Evolutionary conservation across 495 filamentous ascomycete species (phyloP).

Genomic region (Apiosordaria backusii): DNA sequence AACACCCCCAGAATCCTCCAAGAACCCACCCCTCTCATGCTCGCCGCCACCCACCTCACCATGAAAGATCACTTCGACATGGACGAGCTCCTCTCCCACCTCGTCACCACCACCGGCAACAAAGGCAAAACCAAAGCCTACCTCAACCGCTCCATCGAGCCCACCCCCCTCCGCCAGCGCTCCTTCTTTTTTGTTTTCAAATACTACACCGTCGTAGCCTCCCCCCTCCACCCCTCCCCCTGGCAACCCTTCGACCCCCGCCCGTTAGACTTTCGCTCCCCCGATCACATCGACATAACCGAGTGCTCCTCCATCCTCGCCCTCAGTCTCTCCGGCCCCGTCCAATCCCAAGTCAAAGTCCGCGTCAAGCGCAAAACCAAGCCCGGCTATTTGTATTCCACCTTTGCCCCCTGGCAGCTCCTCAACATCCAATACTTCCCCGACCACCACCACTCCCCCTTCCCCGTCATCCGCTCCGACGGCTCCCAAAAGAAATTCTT

Average conservation of each 20-base stretch:
- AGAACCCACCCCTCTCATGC: conserved; percentile 50
- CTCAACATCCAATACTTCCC: conserved; percentile 51
- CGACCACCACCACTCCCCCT: conserved; percentile 43
- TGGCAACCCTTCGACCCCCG: conserved; percentile 45
- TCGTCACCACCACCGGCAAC: conserved; percentile 37
- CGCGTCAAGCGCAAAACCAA: conserved; percentile 29
- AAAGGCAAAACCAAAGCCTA: conserved; percentile 34
- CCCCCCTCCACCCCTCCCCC: conserved; percentile 41
- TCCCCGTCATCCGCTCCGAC: conserved; percentile 36
- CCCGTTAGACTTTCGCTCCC: conserved; percentile 36
- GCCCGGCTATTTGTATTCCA: conserved; percentile 44
- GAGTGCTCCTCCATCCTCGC: conserved; percentile 50
- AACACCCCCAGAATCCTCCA: conserved; percentile 35
- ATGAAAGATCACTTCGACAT: conserved; percentile 49
- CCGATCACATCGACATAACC: conserved; percentile 47
- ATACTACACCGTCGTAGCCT: conserved; percentile 49
- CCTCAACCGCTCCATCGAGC: conserved; percentile 39
- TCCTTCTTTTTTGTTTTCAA: conserved; percentile 55
- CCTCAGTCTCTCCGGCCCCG: conserved; percentile 42
- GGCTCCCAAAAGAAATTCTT: conserved; percentile 45
- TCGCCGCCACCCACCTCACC: conserved; percentile 49
- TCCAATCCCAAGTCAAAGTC: conserved; percentile 34
- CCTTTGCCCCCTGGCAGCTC: conserved; percentile 51
- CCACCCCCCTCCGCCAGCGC: conserved; percentile 36
- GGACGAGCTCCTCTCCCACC: conserved; percentile 47